These are phyloP conservation scores for Ophiorrhiza pumila DNA, from an alignment of 257 asterid species.

Conservation along the genomic window DNA sequence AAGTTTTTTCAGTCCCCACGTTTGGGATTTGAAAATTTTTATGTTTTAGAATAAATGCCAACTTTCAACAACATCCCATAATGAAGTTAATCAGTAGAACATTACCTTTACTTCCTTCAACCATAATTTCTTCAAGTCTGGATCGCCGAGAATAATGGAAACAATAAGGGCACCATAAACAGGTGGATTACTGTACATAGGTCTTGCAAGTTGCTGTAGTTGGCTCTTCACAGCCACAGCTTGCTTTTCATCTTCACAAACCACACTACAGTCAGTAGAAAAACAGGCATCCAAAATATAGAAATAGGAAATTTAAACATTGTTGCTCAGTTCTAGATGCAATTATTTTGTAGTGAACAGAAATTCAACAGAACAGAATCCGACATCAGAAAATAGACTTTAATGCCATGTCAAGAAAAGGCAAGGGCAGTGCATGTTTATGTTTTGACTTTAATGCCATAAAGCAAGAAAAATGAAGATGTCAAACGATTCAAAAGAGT, in stretches of 20 bases:
- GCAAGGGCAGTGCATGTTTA: neutral
- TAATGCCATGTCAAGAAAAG: neutral
- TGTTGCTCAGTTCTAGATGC: too few relatives aligned
- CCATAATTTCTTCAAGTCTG: slow-evolving; percentile 78
- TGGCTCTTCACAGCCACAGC: slow-evolving; percentile 96
- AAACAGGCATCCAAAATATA: neutral
- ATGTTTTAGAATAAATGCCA: neutral
- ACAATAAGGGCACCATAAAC: slow-evolving; percentile 87
- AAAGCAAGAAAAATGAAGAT: neutral
- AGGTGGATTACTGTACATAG: slow-evolving; percentile 99
- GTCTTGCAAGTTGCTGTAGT: slow-evolving; percentile 95
- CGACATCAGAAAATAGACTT: neutral
- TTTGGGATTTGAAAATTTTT: neutral
- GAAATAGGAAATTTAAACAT: too few relatives aligned
- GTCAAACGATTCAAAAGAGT: neutral
- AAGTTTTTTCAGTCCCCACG: neutral
- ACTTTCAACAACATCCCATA: neutral
- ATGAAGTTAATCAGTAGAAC: neutral
- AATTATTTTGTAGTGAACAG: too few relatives aligned
- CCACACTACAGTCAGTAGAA: slow-evolving; percentile 48
- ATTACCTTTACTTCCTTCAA: slow-evolving; percentile 93
- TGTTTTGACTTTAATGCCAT: neutral
- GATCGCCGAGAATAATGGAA: slow-evolving; percentile 80
- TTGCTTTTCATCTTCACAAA: slow-evolving; percentile 89
- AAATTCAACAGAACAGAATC: too few relatives aligned